Conservation (phyloP, 176 grass and related monocot genomes). For the Aegilops umbellulata region DNA sequence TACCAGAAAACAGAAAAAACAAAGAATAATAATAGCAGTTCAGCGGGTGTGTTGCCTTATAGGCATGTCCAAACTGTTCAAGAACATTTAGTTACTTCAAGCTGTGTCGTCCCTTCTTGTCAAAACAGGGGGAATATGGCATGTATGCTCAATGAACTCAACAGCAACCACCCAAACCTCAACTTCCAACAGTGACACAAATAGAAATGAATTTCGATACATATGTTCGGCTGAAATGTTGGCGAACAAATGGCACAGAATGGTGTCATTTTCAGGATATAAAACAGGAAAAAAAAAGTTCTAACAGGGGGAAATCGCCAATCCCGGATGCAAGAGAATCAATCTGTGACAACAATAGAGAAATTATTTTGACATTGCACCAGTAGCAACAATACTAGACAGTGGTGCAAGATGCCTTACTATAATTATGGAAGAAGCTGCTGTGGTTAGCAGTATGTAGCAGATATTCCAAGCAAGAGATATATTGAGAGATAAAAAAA, state of each 20-base stretch:
- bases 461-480: slow-evolving; percentile 1
- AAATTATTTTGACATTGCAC: background rate
- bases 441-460: background rate
- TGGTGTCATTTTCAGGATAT: background rate
- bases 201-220: background rate
- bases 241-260: background rate
- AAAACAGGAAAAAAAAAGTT: background rate
- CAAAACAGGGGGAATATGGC: background rate
- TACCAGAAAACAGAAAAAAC: background rate
- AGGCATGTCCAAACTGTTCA: background rate
- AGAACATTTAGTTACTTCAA: background rate
- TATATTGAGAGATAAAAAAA: background rate
- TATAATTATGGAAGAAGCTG: background rate
- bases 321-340: background rate
- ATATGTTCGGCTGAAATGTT: background rate
- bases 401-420: background rate
- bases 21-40: background rate
- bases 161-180: background rate
- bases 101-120: background rate
- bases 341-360: background rate
- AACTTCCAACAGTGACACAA: background rate
- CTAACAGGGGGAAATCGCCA: background rate
- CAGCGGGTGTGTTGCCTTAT: background rate
- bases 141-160: slow-evolving; percentile 12
- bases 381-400: slow-evolving; percentile 4